Conservation (phyloP, 805 yeast genomes). For the Jamesozyma rosinii region DNA sequence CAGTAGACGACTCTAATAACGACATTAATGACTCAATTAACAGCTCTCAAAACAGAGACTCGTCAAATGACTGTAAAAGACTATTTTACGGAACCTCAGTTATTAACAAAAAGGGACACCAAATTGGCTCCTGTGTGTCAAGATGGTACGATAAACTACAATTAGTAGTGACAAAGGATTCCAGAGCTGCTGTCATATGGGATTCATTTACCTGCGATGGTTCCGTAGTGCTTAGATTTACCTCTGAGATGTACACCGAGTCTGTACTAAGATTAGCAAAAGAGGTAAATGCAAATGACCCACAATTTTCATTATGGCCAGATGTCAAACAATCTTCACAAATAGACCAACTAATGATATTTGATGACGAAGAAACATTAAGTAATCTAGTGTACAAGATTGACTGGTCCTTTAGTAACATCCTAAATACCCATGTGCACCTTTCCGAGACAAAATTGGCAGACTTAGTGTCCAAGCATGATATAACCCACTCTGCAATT, state of each 20-base stretch:
- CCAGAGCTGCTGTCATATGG: constrained; percentile 84
- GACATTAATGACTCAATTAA: background rate
- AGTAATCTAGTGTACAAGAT: constrained; percentile 20
- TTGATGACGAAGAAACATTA: constrained; percentile 4
- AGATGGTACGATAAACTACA: constrained; percentile 92
- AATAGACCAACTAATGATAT: constrained; percentile 1
- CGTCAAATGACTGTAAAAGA: constrained; percentile 38
- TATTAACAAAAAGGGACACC: constrained; percentile 65
- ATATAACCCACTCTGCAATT: constrained; percentile 65
- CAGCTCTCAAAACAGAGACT: constrained; percentile 2
- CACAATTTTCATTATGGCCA: constrained; percentile 33
- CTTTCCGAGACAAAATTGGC: constrained; percentile 84
- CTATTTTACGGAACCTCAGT: constrained; percentile 75
- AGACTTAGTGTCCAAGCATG: constrained; percentile 70
- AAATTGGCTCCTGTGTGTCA: constrained; percentile 85
- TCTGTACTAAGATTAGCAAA: constrained; percentile 76
- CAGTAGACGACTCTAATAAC: background rate
- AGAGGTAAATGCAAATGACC: constrained; percentile 54
- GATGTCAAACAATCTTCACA: constrained; percentile 15
- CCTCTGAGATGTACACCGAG: constrained; percentile 83
- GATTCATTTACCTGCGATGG: constrained; percentile 91
- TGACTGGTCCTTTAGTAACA: constrained; percentile 32
- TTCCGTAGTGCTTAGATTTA: constrained; percentile 79
- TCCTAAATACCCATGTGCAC: constrained; percentile 41
- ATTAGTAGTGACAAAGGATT: constrained; percentile 71